A percentile compares a stretch with the other conserved stretches of the same genome.
Conservation (phyloP, 2,329 filamentous ascomycete species). For the Penicillium sp. region DNA sequence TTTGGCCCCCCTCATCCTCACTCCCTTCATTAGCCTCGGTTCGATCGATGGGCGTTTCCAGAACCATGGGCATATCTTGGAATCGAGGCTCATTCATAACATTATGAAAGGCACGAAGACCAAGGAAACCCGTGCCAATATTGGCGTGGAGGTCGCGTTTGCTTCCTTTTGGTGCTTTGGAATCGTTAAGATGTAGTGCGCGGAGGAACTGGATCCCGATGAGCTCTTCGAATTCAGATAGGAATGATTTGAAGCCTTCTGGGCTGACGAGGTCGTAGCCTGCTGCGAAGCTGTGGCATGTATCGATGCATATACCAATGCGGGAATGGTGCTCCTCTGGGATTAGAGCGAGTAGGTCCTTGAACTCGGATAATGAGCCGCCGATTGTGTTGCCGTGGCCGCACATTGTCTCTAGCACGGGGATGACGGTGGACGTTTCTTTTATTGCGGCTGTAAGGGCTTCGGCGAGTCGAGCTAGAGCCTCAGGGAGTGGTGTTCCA, state of each 20-base stretch:
- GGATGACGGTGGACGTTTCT: slow-evolving; percentile 75
- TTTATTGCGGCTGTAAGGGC: slow-evolving; percentile 82
- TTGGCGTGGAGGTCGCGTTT: slow-evolving; percentile 92
- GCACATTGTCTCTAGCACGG: slow-evolving; percentile 94
- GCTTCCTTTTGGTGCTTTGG: slow-evolving; percentile 83
- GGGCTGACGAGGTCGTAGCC: slow-evolving; percentile 87
- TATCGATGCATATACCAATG: slow-evolving; percentile 94
- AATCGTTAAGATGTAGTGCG: slow-evolving; percentile 92
- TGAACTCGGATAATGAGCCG: slow-evolving; percentile 80
- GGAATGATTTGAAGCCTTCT: slow-evolving; percentile 71
- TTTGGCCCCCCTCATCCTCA: slow-evolving; percentile 23
- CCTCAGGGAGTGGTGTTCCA: slow-evolving; percentile 67
- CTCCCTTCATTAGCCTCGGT: slow-evolving; percentile 16
- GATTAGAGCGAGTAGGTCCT: slow-evolving; percentile 79
- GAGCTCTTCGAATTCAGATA: slow-evolving; percentile 74
- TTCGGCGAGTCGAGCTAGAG: slow-evolving; percentile 76
- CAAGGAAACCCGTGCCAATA: slow-evolving; percentile 93
- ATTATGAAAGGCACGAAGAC: slow-evolving; percentile 86
- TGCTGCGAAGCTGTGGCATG: slow-evolving; percentile 92
- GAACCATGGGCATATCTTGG: slow-evolving; percentile 80
- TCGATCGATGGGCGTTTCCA: slow-evolving; percentile 93
- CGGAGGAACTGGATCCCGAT: slow-evolving; percentile 80
- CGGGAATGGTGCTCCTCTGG: slow-evolving; percentile 73
- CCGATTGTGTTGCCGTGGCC: slow-evolving; percentile 87
- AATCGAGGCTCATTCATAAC: slow-evolving; percentile 83